Conservation (phyloP, 495 filamentous ascomycete genomes). For the Aspergillus avenaceus region DNA sequence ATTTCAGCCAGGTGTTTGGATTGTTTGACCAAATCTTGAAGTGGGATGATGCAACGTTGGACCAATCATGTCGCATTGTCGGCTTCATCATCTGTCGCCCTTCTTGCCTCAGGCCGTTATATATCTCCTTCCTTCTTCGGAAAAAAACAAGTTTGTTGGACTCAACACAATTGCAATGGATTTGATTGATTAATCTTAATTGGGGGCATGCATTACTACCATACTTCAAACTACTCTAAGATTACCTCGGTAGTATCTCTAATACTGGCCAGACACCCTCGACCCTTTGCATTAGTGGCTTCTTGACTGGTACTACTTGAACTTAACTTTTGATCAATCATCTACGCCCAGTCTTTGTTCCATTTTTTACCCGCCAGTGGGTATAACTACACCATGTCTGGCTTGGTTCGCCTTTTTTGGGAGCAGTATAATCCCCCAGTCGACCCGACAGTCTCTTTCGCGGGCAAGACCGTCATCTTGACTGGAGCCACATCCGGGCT, state of each 20-base stretch:
- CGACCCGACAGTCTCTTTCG: slow-evolving; percentile 36
- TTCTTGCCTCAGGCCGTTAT: not conserved
- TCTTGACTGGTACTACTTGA: not conserved
- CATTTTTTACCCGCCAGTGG: not conserved
- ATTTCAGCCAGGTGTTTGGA: not conserved
- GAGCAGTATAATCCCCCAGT: slow-evolving; percentile 34
- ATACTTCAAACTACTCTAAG: too few species aligned
- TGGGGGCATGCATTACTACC: too few species aligned
- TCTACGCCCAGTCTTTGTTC: too few species aligned
- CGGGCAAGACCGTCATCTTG: slow-evolving; percentile 49
- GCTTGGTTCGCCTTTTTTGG: slow-evolving; percentile 34
- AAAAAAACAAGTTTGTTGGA: too few species aligned
- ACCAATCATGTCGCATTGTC: not conserved
- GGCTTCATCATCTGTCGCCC: not conserved
- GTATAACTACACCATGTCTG: slow-evolving; percentile 25
- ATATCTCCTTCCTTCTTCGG: too few species aligned
- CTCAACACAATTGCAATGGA: too few species aligned
- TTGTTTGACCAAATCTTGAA: not conserved
- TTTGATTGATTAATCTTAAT: too few species aligned
- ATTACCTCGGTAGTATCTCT: too few species aligned
- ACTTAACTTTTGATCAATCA: not conserved
- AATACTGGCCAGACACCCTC: too few species aligned
- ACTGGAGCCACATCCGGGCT: slow-evolving; percentile 54
- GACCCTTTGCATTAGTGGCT: not conserved
- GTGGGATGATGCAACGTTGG: slow-evolving; percentile 4